These are phyloP conservation scores for Kappamyces sp. DNA, from an alignment of 192 early-diverging fungal species.

Conservation along the genomic window DNA sequence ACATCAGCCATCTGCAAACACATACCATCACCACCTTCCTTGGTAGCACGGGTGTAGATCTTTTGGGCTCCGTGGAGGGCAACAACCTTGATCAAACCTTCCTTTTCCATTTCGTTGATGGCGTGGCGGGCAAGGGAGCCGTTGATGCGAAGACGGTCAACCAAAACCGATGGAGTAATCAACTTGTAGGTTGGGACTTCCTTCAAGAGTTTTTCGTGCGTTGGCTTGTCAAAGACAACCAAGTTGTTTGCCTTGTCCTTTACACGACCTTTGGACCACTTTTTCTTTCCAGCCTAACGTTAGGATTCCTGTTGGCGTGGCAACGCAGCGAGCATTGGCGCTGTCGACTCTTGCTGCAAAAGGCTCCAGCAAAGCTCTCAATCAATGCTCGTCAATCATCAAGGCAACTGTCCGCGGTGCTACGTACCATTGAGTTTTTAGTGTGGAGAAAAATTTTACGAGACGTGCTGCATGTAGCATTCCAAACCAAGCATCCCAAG, in stretches of 20 bases:
- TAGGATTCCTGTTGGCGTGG: no score
- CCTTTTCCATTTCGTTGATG: slow-evolving; percentile 84
- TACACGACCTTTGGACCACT: slow-evolving; percentile 99
- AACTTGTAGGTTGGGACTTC: slow-evolving; percentile 99
- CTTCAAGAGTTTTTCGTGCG: slow-evolving; percentile 98
- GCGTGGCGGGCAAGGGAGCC: slow-evolving; percentile 94
- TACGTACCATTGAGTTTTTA: no score
- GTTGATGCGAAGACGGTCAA: slow-evolving; percentile 97
- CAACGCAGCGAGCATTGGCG: no score
- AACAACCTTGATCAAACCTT: slow-evolving; percentile 90
- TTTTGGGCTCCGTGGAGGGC: slow-evolving; percentile 83
- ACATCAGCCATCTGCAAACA: slow-evolving; percentile 16
- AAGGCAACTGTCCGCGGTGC: no score
- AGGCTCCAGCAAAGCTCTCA: no score
- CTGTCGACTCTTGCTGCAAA: no score
- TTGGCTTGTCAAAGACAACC: slow-evolving; percentile 94
- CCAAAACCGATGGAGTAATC: slow-evolving; percentile 95
- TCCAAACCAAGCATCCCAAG: no score
- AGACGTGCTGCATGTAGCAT: no score
- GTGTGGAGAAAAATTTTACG: no score
- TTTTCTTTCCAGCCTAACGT: no score
- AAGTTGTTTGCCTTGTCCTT: slow-evolving; percentile 99
- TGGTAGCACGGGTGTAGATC: slow-evolving; percentile 55
- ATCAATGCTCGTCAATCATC: no score
- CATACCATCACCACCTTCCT: slow-evolving; percentile 29